Evolutionary conservation across 2,329 filamentous ascomycete species (phyloP).

Genomic region (Cadophora luteo-olivacea): DNA sequence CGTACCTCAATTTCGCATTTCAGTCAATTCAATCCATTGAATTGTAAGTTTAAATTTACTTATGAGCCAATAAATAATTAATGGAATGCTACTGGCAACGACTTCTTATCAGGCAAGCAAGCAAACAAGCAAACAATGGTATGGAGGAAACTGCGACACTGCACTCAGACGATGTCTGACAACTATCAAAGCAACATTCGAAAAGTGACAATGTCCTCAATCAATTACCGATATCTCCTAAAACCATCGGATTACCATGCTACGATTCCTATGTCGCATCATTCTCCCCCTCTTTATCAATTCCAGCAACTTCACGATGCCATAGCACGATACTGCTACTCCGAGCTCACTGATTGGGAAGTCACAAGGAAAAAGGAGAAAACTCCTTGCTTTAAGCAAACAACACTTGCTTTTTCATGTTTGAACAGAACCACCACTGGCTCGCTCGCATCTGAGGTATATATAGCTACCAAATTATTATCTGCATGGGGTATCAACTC

Average conservation of each 20-base stretch:
- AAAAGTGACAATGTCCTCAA: background rate
- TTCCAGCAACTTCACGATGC: background rate
- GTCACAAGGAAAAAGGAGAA: background rate
- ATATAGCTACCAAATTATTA: background rate
- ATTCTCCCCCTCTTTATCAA: background rate
- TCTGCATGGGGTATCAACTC: conserved; percentile 31
- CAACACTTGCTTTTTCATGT: background rate
- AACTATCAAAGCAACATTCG: background rate
- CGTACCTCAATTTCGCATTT: conserved; percentile 8
- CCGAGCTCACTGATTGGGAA: background rate
- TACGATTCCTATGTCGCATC: background rate
- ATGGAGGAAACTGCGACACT: background rate
- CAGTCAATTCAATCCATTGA: conserved; percentile 2
- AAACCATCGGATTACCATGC: background rate
- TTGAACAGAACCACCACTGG: background rate
- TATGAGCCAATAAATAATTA: background rate
- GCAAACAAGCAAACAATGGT: conserved; percentile 10
- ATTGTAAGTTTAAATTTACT: background rate
- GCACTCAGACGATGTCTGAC: background rate
- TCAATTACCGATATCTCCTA: background rate
- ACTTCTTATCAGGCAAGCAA: background rate
- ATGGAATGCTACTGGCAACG: background rate
- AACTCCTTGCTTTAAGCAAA: background rate
- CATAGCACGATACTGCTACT: too few relatives aligned
- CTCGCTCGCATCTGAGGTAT: background rate